These are phyloP conservation scores for Calonectria pauciramosa DNA, from an alignment of 2,329 filamentous ascomycete genomes.

Conservation along the genomic window DNA sequence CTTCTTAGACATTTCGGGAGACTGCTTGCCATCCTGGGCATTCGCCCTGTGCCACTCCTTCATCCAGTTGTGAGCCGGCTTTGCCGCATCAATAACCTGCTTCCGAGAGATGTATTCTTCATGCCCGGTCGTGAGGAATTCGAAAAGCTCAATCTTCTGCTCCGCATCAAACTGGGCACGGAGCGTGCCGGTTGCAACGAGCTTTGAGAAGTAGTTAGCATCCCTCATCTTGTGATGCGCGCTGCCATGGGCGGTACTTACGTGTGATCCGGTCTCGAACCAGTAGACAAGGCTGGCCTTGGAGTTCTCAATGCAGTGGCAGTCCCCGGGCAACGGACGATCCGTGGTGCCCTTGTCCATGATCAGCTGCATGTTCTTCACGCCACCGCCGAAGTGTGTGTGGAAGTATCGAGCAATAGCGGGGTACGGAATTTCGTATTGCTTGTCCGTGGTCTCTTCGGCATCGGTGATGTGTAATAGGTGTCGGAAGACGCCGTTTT, in stretches of 20 bases:
- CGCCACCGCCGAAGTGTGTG: slow-evolving; percentile 88
- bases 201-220: slow-evolving; percentile 60
- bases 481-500: slow-evolving; percentile 81
- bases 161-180: slow-evolving; percentile 84
- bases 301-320: slow-evolving; percentile 80
- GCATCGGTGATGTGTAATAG: slow-evolving; percentile 71
- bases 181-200: slow-evolving; percentile 83
- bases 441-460: slow-evolving; percentile 76
- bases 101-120: slow-evolving; percentile 87
- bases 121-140: slow-evolving; percentile 82
- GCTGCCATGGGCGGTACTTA: slow-evolving; percentile 57
- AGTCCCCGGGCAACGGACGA: slow-evolving; percentile 70
- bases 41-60: slow-evolving; percentile 76
- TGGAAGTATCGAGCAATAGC: slow-evolving; percentile 91
- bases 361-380: slow-evolving; percentile 87
- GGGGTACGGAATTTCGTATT: slow-evolving; percentile 87
- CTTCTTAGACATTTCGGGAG: slow-evolving; percentile 78
- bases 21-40: slow-evolving; percentile 68
- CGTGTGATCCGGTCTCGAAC: slow-evolving; percentile 87
- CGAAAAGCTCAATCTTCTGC: slow-evolving; percentile 86
- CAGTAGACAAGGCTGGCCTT: slow-evolving; percentile 89
- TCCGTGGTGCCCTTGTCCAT: slow-evolving; percentile 77
- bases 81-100: slow-evolving; percentile 71
- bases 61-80: slow-evolving; percentile 73
- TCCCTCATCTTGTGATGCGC: neutral